A percentile compares a stretch with the other conserved stretches of the same genome.
phyloP scores from a whole-genome alignment of 805 yeast genomes.

The Komagataella ulmi region DNA sequence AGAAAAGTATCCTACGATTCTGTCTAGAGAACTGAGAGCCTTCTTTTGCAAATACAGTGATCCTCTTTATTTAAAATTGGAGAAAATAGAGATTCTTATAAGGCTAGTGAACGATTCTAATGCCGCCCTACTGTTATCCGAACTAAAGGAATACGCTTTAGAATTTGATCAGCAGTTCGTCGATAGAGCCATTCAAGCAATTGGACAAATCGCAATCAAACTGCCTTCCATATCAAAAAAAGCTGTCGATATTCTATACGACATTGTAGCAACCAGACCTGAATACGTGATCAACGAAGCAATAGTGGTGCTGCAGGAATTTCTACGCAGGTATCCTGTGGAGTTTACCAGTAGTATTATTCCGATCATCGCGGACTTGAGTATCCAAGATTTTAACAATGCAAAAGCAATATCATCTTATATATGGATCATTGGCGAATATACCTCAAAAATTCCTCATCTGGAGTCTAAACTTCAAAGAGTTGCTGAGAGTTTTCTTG shows the following conservation, averaged over 20 bases:
- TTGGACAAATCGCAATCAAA: constrained; percentile 63
- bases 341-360: constrained; percentile 35
- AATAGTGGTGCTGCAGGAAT: constrained; percentile 46
- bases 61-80: constrained; percentile 66
- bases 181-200: constrained; percentile 46
- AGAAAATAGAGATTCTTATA: constrained; percentile 63
- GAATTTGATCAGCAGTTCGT: constrained; percentile 79
- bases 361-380: constrained; percentile 36
- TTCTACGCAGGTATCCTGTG: constrained; percentile 54
- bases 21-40: constrained; percentile 71
- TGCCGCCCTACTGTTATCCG: constrained; percentile 46
- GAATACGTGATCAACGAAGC: constrained; percentile 50
- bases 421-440: constrained; percentile 65
- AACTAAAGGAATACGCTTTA: constrained; percentile 69
- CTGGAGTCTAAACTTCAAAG: constrained; percentile 30
- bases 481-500: constrained; percentile 39
- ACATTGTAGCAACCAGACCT: constrained; percentile 47
- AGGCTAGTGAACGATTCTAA: constrained; percentile 53
- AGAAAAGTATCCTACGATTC: constrained; percentile 74
- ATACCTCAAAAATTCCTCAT: constrained; percentile 44
- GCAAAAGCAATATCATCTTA: constrained; percentile 43
- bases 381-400: constrained; percentile 30
- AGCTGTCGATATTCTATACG: constrained; percentile 47
- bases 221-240: constrained; percentile 37
- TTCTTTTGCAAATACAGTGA: constrained; percentile 84